Base-by-base conservation (phyloP, 176 grass and related monocot species). In the Phyllostachys edulis region DNA sequence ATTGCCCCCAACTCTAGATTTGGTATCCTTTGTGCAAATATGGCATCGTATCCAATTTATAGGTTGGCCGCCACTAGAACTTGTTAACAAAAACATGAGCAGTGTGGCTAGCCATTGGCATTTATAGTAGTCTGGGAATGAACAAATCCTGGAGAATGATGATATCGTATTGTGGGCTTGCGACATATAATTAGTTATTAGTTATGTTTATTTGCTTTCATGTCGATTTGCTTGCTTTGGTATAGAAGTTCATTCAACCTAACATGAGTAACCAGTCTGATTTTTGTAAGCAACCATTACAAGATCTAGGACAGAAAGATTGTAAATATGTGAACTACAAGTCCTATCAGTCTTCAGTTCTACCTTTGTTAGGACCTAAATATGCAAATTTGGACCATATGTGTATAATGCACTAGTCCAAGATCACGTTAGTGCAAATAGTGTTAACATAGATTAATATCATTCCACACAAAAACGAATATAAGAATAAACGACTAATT, bases 161-260 rank as follows among this genome's bases (percentile, higher is more conserved):
- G 10, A 50, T 78, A n/a, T 52, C 32, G 18, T 61, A 7, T 18
- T 61, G 23, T 60, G 54, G 20, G 18, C 54, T 57, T 57, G 54
- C 4, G 17, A 13, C 21, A 26, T 34, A 17, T 5, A 69, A 62
- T 21, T 52, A 39, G 11, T 80, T 76, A 11, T 62, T 80, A 15
- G 6, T 72, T 73, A 45, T 81, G n/a, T 65, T 24, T 75, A 5
- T 34, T 73, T 72, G 49, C 39, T 83, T 67, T 73, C 23, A 1
- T 38, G 40, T 24, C 62, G 13, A 50, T 6, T 65, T 65, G 56
- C 27, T 86, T 24, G 1, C 63, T 38, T 65, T 40, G 4, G 18
- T 38, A 59, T 71, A 72, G 18, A 77, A 77, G 15, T 38, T 54
- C 51, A 63, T 83, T 65, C 5, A 20, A 49, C 34, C 13, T 63